Evolutionary conservation across 805 yeast species (phyloP).

Genomic region (Candida oleophila): DNA sequence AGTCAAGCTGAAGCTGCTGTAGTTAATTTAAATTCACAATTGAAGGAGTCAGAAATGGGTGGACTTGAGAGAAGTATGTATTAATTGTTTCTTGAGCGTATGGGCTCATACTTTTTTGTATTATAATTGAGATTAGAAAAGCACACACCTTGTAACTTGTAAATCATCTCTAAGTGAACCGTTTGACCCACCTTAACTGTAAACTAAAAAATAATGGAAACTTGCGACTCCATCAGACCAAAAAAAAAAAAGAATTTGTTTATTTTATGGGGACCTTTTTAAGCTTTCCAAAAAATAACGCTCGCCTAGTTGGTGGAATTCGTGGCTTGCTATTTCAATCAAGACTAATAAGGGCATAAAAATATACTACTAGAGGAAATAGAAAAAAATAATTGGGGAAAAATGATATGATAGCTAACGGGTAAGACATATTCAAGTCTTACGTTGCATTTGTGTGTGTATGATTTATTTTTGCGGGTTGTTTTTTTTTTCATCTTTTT

Average conservation of each 20-base stretch:
- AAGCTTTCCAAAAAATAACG: background rate
- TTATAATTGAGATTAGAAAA: background rate
- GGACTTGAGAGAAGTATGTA: constrained; percentile 2
- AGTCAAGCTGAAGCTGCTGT: background rate
- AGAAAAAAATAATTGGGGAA: too few species aligned
- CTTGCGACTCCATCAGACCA: background rate
- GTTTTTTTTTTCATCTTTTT: too few species aligned
- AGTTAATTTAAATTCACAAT: constrained; percentile 1
- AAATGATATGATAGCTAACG: too few species aligned
- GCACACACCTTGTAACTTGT: background rate
- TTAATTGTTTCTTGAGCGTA: background rate
- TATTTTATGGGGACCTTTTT: background rate
- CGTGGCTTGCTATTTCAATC: background rate
- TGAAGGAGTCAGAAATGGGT: background rate
- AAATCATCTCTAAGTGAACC: background rate
- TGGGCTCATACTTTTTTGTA: background rate
- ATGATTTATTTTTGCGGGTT: too few species aligned
- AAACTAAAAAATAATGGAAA: too few species aligned
- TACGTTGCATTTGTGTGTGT: too few species aligned
- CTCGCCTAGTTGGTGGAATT: background rate
- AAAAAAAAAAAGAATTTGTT: background rate
- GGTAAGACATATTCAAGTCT: too few species aligned
- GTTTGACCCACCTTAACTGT: too few species aligned
- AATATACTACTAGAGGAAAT: too few species aligned
- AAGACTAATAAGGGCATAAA: too few species aligned